Evolutionary conservation across 768 basidiomycete genomes (phyloP).

Genomic region (Solioccasus polychromus): DNA sequence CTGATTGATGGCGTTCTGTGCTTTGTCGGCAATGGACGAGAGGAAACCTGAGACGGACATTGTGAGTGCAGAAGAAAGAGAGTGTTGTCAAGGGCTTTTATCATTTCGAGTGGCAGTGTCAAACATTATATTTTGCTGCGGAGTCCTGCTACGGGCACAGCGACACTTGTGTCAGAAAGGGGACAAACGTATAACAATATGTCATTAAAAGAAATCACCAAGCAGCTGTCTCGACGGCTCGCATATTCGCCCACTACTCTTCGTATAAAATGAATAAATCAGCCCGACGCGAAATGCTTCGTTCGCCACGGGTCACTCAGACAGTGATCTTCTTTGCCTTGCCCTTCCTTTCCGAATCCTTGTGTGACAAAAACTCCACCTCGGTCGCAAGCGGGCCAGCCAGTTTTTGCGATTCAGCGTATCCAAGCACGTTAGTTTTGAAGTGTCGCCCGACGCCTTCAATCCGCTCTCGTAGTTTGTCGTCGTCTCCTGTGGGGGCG

Average conservation of each 20-base stretch:
- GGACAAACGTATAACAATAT: slow-evolving; percentile 16
- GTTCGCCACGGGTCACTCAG: slow-evolving; percentile 32
- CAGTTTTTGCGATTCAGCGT: slow-evolving; percentile 66
- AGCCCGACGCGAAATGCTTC: slow-evolving; percentile 16
- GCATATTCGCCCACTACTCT: slow-evolving; percentile 22
- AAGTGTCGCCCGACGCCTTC: slow-evolving; percentile 86
- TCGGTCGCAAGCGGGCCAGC: slow-evolving; percentile 89
- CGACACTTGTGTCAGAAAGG: slow-evolving; percentile 10
- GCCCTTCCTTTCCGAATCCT: slow-evolving; percentile 93
- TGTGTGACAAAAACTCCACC: slow-evolving; percentile 92
- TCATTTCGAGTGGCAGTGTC: slow-evolving; percentile 22
- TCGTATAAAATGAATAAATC: slow-evolving; percentile 34
- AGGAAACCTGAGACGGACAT: slow-evolving; percentile 67
- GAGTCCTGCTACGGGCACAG: too few species aligned
- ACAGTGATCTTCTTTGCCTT: slow-evolving; percentile 80
- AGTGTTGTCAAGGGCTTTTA: slow-evolving; percentile 22
- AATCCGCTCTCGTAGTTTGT: slow-evolving; percentile 74
- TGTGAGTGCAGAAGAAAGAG: slow-evolving; percentile 13
- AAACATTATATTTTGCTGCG: too few species aligned
- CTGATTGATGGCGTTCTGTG: slow-evolving; percentile 65
- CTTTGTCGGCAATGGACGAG: slow-evolving; percentile 70
- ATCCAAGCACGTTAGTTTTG: slow-evolving; percentile 88
- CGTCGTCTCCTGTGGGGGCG: slow-evolving; percentile 57
- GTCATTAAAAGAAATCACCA: slow-evolving; percentile 24
- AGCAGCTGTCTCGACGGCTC: slow-evolving; percentile 18